These are phyloP conservation scores for Hanseniaspora gamundiae DNA, from an alignment of 1,139 yeast genomes.

Conservation along the genomic window DNA sequence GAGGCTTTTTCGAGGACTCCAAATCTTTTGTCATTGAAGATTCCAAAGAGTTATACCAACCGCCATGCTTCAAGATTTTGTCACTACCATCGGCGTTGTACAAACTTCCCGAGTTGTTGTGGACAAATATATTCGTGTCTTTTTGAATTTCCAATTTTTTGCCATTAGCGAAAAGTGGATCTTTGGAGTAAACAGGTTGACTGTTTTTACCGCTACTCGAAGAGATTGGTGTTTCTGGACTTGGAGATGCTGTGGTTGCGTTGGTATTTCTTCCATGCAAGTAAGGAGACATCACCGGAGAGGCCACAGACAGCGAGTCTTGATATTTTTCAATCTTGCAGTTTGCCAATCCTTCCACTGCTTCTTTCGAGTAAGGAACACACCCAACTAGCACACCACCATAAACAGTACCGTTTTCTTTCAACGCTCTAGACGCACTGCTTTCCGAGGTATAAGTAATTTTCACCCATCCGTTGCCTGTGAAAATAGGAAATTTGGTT, in stretches of 20 bases:
- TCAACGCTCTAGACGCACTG: slow-evolving; percentile 71
- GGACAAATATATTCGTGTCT: slow-evolving; percentile 23
- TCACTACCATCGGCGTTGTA: slow-evolving; percentile 7
- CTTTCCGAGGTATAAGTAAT: slow-evolving; percentile 67
- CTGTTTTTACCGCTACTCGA: neutral
- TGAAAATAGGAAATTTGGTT: slow-evolving; percentile 47
- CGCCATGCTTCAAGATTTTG: slow-evolving; percentile 4
- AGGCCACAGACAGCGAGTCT: slow-evolving; percentile 22
- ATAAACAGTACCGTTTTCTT: slow-evolving; percentile 65
- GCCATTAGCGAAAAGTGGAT: neutral
- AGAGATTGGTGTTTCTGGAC: slow-evolving; percentile 1
- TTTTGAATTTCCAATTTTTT: slow-evolving; percentile 17
- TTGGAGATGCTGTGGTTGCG: neutral
- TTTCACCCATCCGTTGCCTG: slow-evolving; percentile 84
- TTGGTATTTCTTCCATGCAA: neutral
- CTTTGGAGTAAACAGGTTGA: neutral
- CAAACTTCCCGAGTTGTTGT: slow-evolving; percentile 10
- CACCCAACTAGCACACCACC: slow-evolving; percentile 71
- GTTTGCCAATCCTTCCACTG: slow-evolving; percentile 52
- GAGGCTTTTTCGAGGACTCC: slow-evolving; percentile 11
- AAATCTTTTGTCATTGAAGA: slow-evolving; percentile 7
- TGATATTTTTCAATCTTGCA: slow-evolving; percentile 39
- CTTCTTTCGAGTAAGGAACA: slow-evolving; percentile 49
- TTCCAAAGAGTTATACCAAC: slow-evolving; percentile 9
- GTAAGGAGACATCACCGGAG: neutral